These are phyloP conservation scores for Debaryomycetaceae sp. DNA, from an alignment of 1,139 yeast species.

Conservation along the genomic window DNA sequence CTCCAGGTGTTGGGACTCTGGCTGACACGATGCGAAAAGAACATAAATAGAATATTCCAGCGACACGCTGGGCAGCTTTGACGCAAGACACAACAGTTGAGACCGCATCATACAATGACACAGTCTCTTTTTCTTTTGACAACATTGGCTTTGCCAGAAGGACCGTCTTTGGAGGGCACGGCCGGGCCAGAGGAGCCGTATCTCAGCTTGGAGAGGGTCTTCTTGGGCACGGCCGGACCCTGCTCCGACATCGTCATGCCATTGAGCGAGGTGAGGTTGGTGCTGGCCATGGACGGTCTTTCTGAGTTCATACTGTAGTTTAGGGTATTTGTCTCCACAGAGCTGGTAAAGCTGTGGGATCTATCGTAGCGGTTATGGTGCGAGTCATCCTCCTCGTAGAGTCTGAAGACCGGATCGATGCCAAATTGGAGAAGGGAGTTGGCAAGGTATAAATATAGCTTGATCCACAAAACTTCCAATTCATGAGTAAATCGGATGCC, in stretches of 20 bases:
- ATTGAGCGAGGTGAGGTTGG: conserved; percentile 12
- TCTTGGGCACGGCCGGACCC: neutral
- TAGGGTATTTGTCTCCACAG: neutral
- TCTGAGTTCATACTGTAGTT: conserved; percentile 4
- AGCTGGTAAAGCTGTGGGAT: neutral
- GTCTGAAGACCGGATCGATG: conserved; percentile 51
- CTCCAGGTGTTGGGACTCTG: neutral
- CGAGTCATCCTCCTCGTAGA: conserved; percentile 9
- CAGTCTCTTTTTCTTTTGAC: conserved; percentile 35
- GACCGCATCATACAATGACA: conserved; percentile 21
- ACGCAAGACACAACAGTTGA: neutral
- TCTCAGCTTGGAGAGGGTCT: neutral
- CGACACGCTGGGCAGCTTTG: neutral
- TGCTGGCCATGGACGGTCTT: conserved; percentile 13
- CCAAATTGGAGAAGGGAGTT: conserved; percentile 64
- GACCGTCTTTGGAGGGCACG: neutral
- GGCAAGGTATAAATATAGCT: conserved; percentile 58
- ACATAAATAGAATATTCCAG: neutral
- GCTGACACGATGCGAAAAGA: neutral
- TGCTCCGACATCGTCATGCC: neutral
- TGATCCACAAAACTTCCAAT: conserved; percentile 70
- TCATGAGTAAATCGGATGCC: conserved; percentile 45
- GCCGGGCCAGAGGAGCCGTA: neutral
- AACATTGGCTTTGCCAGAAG: conserved; percentile 2
- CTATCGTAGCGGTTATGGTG: neutral